A percentile compares a stretch with the other conserved stretches of the same genome.
Evolutionary conservation across 2,329 filamentous ascomycete species (phyloP).

Genomic region (Colletotrichum musicola): DNA sequence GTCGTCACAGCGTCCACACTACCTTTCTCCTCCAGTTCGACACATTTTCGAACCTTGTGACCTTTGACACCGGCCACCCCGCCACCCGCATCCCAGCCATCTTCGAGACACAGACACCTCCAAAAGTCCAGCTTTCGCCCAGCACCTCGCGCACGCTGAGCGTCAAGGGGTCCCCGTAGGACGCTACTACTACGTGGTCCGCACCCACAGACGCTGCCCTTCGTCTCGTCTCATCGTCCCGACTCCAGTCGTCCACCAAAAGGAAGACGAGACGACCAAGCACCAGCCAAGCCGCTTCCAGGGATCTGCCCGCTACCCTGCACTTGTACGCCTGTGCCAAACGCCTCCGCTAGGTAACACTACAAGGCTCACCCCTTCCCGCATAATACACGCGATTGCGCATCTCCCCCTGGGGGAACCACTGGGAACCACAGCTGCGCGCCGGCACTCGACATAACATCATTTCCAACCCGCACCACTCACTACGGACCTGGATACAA

Average conservation of each 20-base stretch:
- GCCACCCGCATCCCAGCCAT: constrained; percentile 33
- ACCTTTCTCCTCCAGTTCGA: constrained; percentile 7
- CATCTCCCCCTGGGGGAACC: too few relatives aligned
- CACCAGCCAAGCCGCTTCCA: constrained; percentile 32
- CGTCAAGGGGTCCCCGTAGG: constrained; percentile 30
- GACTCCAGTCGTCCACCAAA: constrained; percentile 14
- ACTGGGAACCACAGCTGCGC: not conserved
- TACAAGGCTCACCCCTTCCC: not conserved
- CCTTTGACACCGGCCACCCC: constrained; percentile 28
- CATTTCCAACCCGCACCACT: too few relatives aligned
- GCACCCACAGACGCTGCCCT: constrained; percentile 35
- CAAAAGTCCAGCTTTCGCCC: not conserved
- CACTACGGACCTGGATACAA: not conserved
- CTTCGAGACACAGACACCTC: constrained; percentile 24
- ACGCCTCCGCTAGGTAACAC: not conserved
- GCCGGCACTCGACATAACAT: too few relatives aligned
- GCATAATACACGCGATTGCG: not conserved
- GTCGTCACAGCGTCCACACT: not conserved
- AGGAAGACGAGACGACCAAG: constrained; percentile 37
- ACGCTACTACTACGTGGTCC: too few relatives aligned
- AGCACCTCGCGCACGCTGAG: constrained; percentile 32
- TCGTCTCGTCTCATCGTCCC: constrained; percentile 38
- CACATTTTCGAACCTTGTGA: constrained; percentile 18
- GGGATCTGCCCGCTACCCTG: constrained; percentile 33
- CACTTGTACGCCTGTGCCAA: too few relatives aligned